A percentile compares a stretch with the other conserved stretches of the same genome.
Conservation (phyloP, 768 basidiomycete genomes). For the Clitopilus hobsonii region DNA sequence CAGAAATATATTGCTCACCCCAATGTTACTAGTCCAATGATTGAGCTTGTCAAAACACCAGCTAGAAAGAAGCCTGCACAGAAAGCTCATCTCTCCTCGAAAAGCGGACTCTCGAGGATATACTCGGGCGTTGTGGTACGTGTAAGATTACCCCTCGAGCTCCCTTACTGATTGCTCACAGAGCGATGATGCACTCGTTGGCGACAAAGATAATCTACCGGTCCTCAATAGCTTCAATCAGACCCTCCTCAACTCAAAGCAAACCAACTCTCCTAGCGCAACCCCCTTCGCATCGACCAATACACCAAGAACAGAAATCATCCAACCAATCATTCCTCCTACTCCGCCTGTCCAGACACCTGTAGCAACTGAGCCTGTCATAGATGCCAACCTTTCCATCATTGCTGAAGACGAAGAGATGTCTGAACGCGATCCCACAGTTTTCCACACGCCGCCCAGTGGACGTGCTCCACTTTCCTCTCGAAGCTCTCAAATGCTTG, state of each 20-base stretch:
- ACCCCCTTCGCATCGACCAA: background rate
- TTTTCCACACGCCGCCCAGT: background rate
- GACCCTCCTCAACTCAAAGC: slow-evolving; percentile 33
- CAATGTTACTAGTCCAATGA: slow-evolving; percentile 48
- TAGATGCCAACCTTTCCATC: slow-evolving; percentile 48
- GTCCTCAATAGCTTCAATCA: slow-evolving; percentile 46
- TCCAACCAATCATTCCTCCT: background rate
- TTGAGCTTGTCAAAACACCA: slow-evolving; percentile 82
- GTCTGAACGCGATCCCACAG: slow-evolving; percentile 26
- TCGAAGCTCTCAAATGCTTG: background rate
- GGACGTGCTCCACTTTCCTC: background rate
- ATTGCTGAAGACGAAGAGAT: slow-evolving; percentile 71
- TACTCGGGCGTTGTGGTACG: background rate
- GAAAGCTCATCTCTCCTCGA: slow-evolving; percentile 19
- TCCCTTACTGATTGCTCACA: slow-evolving; percentile 11
- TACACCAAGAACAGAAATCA: background rate
- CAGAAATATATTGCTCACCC: no score
- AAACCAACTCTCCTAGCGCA: slow-evolving; percentile 1
- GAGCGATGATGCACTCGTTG: slow-evolving; percentile 27
- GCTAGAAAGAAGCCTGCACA: slow-evolving; percentile 59
- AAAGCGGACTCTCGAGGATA: background rate
- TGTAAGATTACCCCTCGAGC: slow-evolving; percentile 31
- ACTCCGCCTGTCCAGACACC: background rate
- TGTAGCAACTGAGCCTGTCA: background rate
- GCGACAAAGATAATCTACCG: slow-evolving; percentile 32